phyloP scores from a whole-genome alignment of 2,329 filamentous ascomycete genomes.

The Diaporthe citriasiana region DNA sequence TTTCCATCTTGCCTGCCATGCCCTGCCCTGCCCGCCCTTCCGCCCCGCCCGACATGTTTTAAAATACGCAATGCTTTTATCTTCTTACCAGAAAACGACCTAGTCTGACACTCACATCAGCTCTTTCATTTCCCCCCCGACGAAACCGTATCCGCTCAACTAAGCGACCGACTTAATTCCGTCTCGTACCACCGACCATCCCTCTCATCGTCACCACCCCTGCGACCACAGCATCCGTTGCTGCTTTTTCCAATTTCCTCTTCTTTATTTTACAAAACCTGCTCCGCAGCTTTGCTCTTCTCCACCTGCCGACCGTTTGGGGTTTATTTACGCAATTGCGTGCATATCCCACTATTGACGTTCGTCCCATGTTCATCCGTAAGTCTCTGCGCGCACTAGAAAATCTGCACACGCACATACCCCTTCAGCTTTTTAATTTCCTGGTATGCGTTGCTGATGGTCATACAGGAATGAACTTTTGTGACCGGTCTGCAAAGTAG shows the following conservation, averaged over 20 bases:
- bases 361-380: slow-evolving; percentile 25
- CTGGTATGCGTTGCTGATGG: slow-evolving; percentile 5
- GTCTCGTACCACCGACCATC: slow-evolving; percentile 25
- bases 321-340: not conserved
- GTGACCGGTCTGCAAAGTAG: slow-evolving; percentile 15
- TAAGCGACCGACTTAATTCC: slow-evolving; percentile 30
- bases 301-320: not conserved
- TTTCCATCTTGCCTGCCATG: slow-evolving; percentile 30
- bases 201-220: slow-evolving; percentile 22
- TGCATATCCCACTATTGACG: not conserved
- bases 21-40: slow-evolving; percentile 31
- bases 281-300: slow-evolving; percentile 3
- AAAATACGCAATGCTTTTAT: slow-evolving; percentile 32
- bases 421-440: not conserved
- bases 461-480: not conserved
- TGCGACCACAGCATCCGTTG: not conserved
- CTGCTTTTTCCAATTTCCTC: not conserved
- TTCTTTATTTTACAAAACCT: not conserved
- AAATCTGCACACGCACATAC: not conserved
- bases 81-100: slow-evolving; percentile 28
- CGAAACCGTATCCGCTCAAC: slow-evolving; percentile 32
- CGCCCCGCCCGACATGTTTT: slow-evolving; percentile 30
- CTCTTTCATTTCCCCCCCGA: slow-evolving; percentile 31
- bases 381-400: slow-evolving; percentile 3
- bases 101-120: slow-evolving; percentile 34